A percentile compares a stretch with the other conserved stretches of the same genome.
Evolutionary conservation across 768 basidiomycete genomes (phyloP).

Genomic region (Erythrobasidium yunnanense): DNA sequence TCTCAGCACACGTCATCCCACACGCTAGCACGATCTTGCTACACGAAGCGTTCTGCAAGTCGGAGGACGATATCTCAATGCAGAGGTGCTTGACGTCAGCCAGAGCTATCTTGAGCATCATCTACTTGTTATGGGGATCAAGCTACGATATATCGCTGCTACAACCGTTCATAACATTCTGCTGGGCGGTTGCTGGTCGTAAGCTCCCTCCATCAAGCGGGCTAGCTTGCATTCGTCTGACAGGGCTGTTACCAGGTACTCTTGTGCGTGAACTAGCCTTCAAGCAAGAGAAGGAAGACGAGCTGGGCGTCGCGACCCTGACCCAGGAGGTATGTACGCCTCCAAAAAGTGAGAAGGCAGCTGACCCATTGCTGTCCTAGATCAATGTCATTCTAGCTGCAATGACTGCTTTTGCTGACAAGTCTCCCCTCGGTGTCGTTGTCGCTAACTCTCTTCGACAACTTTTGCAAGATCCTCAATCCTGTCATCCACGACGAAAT

Average conservation of each 20-base stretch:
- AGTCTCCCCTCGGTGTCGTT: constrained; percentile 4
- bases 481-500: constrained; percentile 17
- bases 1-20: constrained; percentile 28
- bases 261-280: constrained; percentile 33
- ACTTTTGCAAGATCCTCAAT: not conserved
- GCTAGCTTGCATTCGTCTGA: no score
- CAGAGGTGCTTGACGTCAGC: constrained; percentile 21
- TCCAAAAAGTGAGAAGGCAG: not conserved
- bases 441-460: constrained; percentile 6
- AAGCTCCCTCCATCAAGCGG: no score
- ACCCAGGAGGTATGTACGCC: constrained; percentile 16
- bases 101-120: constrained; percentile 26
- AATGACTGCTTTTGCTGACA: not conserved
- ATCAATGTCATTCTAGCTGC: constrained; percentile 20
- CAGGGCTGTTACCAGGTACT: no score
- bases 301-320: constrained; percentile 4
- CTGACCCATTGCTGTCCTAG: not conserved
- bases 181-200: constrained; percentile 32
- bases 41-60: constrained; percentile 33
- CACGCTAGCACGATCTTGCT: constrained; percentile 29
- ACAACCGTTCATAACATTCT: constrained; percentile 23
- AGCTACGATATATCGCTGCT: constrained; percentile 26
- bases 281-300: constrained; percentile 19
- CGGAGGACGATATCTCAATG: constrained; percentile 22
- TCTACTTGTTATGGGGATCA: constrained; percentile 25